A percentile compares a stretch with the other conserved stretches of the same genome.
Evolutionary conservation across 352 stramenopile species (phyloP).

Genomic region (Peronosclerospora sorghi): DNA sequence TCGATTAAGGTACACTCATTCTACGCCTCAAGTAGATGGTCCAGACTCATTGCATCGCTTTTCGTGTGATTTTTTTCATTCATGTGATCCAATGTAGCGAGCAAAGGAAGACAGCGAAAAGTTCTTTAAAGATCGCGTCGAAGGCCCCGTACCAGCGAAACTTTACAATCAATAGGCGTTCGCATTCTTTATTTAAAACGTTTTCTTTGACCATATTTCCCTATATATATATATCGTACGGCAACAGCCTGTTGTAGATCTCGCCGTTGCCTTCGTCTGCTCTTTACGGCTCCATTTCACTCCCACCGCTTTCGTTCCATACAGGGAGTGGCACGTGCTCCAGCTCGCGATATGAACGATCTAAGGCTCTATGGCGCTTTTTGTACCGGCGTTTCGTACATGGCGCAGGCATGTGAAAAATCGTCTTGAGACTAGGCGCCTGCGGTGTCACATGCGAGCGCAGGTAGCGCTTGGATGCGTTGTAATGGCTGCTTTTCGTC

Average conservation of each 20-base stretch:
- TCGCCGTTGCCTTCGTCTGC: background rate
- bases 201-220: background rate
- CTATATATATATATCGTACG: no score
- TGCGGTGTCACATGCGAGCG: constrained; percentile 29
- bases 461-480: constrained; percentile 26
- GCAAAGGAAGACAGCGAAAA: constrained; percentile 71
- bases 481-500: constrained; percentile 12
- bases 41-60: background rate
- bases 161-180: constrained; percentile 50
- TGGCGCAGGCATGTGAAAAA: constrained; percentile 32
- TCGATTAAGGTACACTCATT: constrained; percentile 50
- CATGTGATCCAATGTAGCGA: constrained; percentile 20
- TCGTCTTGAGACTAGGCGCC: constrained; percentile 52
- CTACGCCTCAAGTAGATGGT: background rate
- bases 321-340: constrained; percentile 46
- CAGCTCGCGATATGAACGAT: constrained; percentile 49
- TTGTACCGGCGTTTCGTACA: constrained; percentile 36
- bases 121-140: constrained; percentile 73
- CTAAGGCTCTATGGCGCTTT: constrained; percentile 36
- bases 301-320: constrained; percentile 31
- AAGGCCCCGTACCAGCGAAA: constrained; percentile 59
- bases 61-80: background rate
- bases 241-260: no score
- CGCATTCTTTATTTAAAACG: background rate
- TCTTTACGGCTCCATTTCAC: constrained; percentile 16